Base-by-base conservation (phyloP, 768 basidiomycete species). In the Calvatia gigantea region DNA sequence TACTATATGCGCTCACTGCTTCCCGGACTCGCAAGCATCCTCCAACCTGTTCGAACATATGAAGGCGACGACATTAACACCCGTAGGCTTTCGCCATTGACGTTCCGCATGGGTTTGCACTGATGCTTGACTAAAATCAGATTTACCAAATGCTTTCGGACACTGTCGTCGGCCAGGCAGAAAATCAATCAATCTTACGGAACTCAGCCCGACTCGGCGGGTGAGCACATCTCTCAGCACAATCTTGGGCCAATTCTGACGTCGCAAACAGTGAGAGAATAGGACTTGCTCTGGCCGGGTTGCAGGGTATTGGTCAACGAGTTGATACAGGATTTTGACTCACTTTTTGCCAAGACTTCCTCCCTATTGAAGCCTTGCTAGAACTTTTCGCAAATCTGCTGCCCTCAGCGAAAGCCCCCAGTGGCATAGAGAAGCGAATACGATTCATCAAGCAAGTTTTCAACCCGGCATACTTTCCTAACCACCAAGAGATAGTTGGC, bases 321-420 rank as follows among this genome's bases (percentile, higher is more conserved):
- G 17, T 15, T 6, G 58, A 45, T 46, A 55, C 27, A 17, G 9
- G 19, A 46, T 29, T 9, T 45, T 56, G 6, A 59, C 39, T 31
- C 25, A 19, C 4, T 41, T 63, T 5, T 35, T 35, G 12, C 14
- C 1, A 32, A 85, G 86, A 82, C 51, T 85, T 77, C 61, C 68
- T 86, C 15, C 75, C 77, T 12, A 66, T 85, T 39, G 86, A 87
- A 63, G 73, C 77, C 14, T 72, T 85, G 3, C 64, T 86, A 39
- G 77, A 80, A 50, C 60, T 87, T 0, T 78, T 86, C 62, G 84
- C 78, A 31, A 77, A 78, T 37, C 67, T 85, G 12, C 65, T 86
- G 23, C 82, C 84, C 15, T 69, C 79, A 11, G 65, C 70, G 4
- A 69, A 73, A 46, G 65, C 52, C 11, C 66, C 11, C 6, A 31